Base-by-base conservation (phyloP, 169 alveolate species). In the Perkinsus olseni region DNA sequence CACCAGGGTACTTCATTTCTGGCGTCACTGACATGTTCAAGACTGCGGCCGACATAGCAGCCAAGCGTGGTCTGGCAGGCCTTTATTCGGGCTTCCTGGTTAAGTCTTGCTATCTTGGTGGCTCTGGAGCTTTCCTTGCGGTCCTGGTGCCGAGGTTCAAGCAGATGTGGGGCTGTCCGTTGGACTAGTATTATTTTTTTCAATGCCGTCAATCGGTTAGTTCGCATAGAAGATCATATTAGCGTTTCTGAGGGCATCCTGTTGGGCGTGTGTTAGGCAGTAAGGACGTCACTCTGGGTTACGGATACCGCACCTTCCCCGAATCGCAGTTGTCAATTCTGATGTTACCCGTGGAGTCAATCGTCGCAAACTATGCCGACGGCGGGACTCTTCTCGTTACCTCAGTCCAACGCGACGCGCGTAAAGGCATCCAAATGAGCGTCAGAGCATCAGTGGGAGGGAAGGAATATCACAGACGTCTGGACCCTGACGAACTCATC, bases 51-150 rank as follows among this genome's bases (percentile, higher is more conserved):
- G 82, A 62, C 17, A 62, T 62, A 10, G 48, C 93, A 91, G 74
- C 93, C 82, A 45, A 74, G 91, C 74, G 91, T 11, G 94, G 94
- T 4, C 21, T 92, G 45, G 31, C 90, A 20, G 94, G 94, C 1
- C 74, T 92, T 20, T 92, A 92, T 38, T 90, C 94, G 0, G 94
- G 94, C 82, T 51, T 92, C 31, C 45, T 48, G 62, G 94, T 92
- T 0, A 92, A 92, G 62, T 38, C 92, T 24, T 28, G 74, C 28
- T 74, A 92, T 74, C 82, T 92, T 20, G 94, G 94, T 0, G 94
- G 94, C 11, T 37, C 74, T 28, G 94, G 94, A 34, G 94, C 94
- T 36, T 40, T 92, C 74, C 38, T 92, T 0, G 94, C 94, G 0
- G 92, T 74, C 0, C 38, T 92, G 20, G 82, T 92, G 50, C 94